Evolutionary conservation across 2,329 filamentous ascomycete genomes (phyloP).

Genomic region (Purpureocillium takamizusanense): DNA sequence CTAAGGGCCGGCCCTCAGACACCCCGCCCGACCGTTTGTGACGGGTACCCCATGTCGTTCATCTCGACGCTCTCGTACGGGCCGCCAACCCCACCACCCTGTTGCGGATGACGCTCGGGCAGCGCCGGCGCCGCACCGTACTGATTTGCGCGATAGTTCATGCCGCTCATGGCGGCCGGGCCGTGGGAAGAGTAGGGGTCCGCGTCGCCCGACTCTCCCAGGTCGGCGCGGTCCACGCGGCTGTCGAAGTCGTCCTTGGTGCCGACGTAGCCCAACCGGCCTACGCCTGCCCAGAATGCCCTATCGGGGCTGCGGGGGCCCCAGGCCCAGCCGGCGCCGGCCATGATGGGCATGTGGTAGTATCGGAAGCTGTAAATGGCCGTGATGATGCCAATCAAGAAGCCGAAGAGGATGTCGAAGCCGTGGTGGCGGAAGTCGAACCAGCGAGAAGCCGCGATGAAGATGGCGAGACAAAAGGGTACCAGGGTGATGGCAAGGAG

Average conservation of each 20-base stretch:
- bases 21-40: too few relatives aligned
- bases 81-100: neutral
- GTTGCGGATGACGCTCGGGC: neutral
- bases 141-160: constrained; percentile 7
- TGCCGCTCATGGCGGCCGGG: constrained; percentile 1
- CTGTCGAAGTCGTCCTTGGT: constrained; percentile 20
- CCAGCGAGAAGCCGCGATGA: constrained; percentile 78
- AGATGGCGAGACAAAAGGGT: constrained; percentile 67
- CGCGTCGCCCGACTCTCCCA: constrained; percentile 16
- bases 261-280: constrained; percentile 46
- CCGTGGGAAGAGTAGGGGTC: constrained; percentile 5
- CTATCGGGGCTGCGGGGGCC: constrained; percentile 63
- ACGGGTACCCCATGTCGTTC: constrained; percentile 9
- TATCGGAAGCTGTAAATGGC: constrained; percentile 71
- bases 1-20: too few relatives aligned
- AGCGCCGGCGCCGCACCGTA: neutral
- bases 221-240: constrained; percentile 11
- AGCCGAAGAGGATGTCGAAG: constrained; percentile 88
- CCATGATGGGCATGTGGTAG: constrained; percentile 70
- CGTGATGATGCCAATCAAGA: constrained; percentile 61
- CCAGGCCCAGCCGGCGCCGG: constrained; percentile 85
- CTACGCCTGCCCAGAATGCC: constrained; percentile 72
- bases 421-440: constrained; percentile 84
- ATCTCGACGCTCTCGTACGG: constrained; percentile 24
- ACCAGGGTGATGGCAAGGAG: constrained; percentile 61